A percentile compares a stretch with the other conserved stretches of the same genome.
These are phyloP conservation scores for Amorphotheca resinae DNA, from an alignment of 495 filamentous ascomycete genomes.

Conservation along the genomic window DNA sequence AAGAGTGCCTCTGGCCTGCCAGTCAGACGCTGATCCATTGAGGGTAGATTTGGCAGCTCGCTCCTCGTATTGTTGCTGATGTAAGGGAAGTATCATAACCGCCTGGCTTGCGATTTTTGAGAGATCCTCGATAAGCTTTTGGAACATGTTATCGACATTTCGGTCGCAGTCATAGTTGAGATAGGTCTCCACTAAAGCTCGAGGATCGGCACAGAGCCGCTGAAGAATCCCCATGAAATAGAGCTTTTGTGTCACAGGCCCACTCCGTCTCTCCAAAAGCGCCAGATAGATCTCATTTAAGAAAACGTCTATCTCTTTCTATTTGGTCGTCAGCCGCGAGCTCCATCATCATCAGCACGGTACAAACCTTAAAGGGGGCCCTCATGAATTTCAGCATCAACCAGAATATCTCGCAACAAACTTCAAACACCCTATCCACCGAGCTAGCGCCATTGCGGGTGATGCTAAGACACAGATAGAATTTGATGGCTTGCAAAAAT, in stretches of 20 bases:
- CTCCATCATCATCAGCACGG: background rate
- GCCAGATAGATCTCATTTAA: conserved; percentile 95
- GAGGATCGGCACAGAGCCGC: conserved; percentile 69
- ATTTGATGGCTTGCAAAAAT: conserved; percentile 91
- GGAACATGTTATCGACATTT: conserved; percentile 93
- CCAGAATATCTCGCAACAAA: conserved; percentile 97
- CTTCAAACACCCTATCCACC: conserved; percentile 82
- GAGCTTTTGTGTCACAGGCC: conserved; percentile 80
- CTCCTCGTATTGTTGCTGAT: conserved; percentile 80
- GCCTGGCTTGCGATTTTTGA: conserved; percentile 69
- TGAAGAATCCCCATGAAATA: conserved; percentile 82
- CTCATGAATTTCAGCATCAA: conserved; percentile 89
- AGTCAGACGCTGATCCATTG: conserved; percentile 46
- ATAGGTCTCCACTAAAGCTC: conserved; percentile 88
- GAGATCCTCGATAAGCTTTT: conserved; percentile 85
- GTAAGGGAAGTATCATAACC: conserved; percentile 54
- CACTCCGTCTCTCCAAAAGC: conserved; percentile 76
- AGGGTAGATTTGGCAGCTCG: conserved; percentile 47
- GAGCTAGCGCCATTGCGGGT: conserved; percentile 92
- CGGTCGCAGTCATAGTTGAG: conserved; percentile 98
- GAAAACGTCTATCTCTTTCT: conserved; percentile 98
- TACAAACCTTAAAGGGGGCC: conserved; percentile 73
- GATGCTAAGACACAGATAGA: conserved; percentile 86
- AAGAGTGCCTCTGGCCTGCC: conserved; percentile 72
- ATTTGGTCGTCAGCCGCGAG: conserved; percentile 4